Base-by-base conservation (phyloP, 2,329 filamentous ascomycete species). In the Xylogone sp. region DNA sequence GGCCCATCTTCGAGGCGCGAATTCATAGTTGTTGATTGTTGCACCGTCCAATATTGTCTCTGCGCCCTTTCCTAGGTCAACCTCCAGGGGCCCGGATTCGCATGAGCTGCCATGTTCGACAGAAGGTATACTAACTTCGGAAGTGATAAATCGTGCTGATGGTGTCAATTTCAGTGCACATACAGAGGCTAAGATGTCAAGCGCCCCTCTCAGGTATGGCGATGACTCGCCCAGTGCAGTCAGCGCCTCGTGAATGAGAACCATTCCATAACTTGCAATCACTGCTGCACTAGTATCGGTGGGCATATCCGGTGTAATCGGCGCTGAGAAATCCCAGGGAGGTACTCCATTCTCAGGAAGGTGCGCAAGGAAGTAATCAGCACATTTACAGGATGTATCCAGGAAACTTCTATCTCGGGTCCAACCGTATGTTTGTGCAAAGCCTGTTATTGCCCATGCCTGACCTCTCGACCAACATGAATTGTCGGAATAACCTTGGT, bases 391-490 rank as follows among this genome's bases (percentile, higher is more conserved):
- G 0, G 76, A 70, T 2, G 75, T 75, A 0, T 68, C 56, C 1
- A 77, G 65, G 51, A 76, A 77, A 1, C 62, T 63, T 0, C 34
- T 42, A 21, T 75, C 69, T 10, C 66, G 64, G 0, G 73, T 77
- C 74, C 75, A 77, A n/a, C 58, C 56, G 48, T 75, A 76, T 0
- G 70, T 70, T 56, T 76, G 69, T 0, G 69, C 69, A 49, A 77
- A 78, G 0, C 75, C 75, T 45, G 70, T 67, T 2, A 78, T 72
- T 0, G 71, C 69, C 75, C 75, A 78, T 0, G 74, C 73, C 51
- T 78, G 75, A 0, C 75, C 75, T 3, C 75, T 67, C 4, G 69
- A 64, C 75, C 75, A 78, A 9, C 69, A 75, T 0, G 71, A 75
- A 1, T 59, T 59, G 48, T 77, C 71, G 1, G 58, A 60, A 57